A percentile compares a stretch with the other conserved stretches of the same genome.
These are phyloP conservation scores for Paraconiothyrium sp. DNA, from an alignment of 2,329 filamentous ascomycete genomes.

Conservation along the genomic window DNA sequence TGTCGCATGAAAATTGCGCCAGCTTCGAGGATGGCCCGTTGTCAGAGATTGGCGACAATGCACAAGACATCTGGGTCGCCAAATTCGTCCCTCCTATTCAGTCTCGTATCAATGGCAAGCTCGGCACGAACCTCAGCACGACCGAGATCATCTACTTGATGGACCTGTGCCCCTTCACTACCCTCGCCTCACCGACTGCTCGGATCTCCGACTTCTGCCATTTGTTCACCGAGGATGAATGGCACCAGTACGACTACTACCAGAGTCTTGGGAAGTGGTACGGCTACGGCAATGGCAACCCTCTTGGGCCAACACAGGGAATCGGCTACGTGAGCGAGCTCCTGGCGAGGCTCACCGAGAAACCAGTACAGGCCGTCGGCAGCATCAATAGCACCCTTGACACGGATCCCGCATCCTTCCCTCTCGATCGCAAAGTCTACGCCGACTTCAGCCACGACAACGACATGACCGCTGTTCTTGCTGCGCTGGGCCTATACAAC, in stretches of 20 bases:
- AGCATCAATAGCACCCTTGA: constrained; percentile 83
- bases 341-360: constrained; percentile 77
- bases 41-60: constrained; percentile 59
- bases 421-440: constrained; percentile 73
- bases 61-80: constrained; percentile 66
- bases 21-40: constrained; percentile 71
- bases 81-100: constrained; percentile 74
- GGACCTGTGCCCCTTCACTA: constrained; percentile 89
- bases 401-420: constrained; percentile 73
- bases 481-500: constrained; percentile 82
- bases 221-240: constrained; percentile 78
- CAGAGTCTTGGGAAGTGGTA: constrained; percentile 86
- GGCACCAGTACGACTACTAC: constrained; percentile 82
- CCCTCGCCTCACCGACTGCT: constrained; percentile 67
- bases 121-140: constrained; percentile 73
- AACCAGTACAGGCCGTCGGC: constrained; percentile 76
- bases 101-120: constrained; percentile 72
- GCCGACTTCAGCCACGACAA: constrained; percentile 96
- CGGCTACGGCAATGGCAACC: constrained; percentile 78
- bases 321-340: constrained; percentile 91
- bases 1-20: constrained; percentile 77
- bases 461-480: constrained; percentile 79
- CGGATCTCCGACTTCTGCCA: constrained; percentile 75
- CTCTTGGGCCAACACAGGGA: constrained; percentile 83
- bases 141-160: constrained; percentile 76